Base-by-base conservation (phyloP, 1,284 basidiomycete species). In the Moniliella sp. region DNA sequence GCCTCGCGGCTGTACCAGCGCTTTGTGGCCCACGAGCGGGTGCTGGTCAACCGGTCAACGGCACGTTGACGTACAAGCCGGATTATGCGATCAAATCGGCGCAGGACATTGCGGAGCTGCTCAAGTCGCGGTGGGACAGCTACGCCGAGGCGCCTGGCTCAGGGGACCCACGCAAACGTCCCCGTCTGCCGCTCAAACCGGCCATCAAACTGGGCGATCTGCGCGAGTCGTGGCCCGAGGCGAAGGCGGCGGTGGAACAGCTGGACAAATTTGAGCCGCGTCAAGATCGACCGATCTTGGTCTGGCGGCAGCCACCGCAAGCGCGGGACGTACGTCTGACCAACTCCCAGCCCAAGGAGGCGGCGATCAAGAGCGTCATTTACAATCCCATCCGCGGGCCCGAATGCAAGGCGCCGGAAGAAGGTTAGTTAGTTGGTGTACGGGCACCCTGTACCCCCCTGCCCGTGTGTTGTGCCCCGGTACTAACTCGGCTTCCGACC, bases 151-250 rank as follows among this genome's bases (percentile, higher is more conserved):
- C 7, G 8, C 21, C 21, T 7, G 7, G 8, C 21, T 7, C 7
- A n/a, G n/a, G n/a, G 21, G 21, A 23, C n/a, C 21, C 21, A 23
- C n/a, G 8, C 21, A 23, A 23, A n/a, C 7, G n/a, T 7, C 8
- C 7, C n/a, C 21, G 21, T n/a, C n/a, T 23, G 21, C 21, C 21
- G 21, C 21, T 25, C 23, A 35, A 31, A 25, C 31, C 34, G 10
- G 82, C 82, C 0, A 72, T 88, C 35, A 72, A 78, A n/a, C 73
- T 86, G 11, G 72, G 78, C 7, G 69, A 74, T 1, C 65, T 88
- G 26, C 79, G 83, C 47, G 82, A 86, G 51, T 78, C 77, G 12
- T 88, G 81, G 76, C 80, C 43, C n/a, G 77, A 78, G 40, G 78
- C 81, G 2, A 44, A 40, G 13, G 49, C 54, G 14, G 50, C 42